Percentiles rank a stretch among this genome's conserved stretches.
Conservation (phyloP, 106 monocot genomes). For the Hemerocallis citrina region DNA sequence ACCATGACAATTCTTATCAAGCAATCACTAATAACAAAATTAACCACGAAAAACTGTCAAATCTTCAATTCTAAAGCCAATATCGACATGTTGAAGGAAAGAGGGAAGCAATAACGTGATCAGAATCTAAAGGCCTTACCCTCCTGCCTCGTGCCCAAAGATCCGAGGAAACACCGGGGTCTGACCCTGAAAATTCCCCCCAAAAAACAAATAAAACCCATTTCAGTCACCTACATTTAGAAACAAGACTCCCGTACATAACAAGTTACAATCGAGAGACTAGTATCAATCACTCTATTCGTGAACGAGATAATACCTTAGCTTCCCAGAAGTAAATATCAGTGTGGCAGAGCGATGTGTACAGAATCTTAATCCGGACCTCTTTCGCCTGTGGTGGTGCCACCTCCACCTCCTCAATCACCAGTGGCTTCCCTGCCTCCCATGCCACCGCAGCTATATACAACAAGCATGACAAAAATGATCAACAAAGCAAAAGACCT, state of each 20-base stretch:
- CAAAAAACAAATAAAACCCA: no score
- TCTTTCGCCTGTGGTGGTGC: constrained; percentile 65
- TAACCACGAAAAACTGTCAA: no score
- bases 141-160: constrained; percentile 59
- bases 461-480: not conserved
- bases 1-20: no score
- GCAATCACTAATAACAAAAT: no score
- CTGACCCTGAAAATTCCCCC: constrained; percentile 44
- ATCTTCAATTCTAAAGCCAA: no score
- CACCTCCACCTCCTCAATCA: constrained; percentile 74
- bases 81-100: no score
- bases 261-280: not conserved
- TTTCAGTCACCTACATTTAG: no score
- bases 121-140: constrained; percentile 37
- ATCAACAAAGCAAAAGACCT: no score
- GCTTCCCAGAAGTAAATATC: constrained; percentile 86
- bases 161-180: constrained; percentile 60
- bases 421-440: constrained; percentile 77
- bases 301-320: constrained; percentile 23
- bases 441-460: constrained; percentile 67
- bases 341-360: constrained; percentile 65
- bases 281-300: no score
- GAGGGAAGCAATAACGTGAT: no score
- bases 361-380: constrained; percentile 65
- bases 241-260: no score